Conservation (phyloP, 176 grass and related monocot genomes). For the Tillandsia fasciculata region DNA sequence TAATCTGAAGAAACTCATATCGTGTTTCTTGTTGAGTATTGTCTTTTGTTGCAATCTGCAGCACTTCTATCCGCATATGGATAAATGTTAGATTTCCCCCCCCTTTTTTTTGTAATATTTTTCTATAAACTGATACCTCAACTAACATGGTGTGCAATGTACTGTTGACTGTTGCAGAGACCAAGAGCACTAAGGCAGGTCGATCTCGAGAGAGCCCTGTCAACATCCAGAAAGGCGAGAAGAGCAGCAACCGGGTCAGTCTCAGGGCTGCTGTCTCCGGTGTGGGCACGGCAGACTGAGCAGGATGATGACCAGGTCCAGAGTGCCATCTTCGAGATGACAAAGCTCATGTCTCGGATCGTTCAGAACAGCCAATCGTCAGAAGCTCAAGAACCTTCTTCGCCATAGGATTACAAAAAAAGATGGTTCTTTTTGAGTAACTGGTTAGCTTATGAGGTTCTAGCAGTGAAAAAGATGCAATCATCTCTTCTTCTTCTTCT, state of each 20-base stretch:
- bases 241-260: slow-evolving; percentile 20
- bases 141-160: not conserved
- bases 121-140: not conserved
- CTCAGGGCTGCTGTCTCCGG: slow-evolving; percentile 30
- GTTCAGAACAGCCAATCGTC: slow-evolving; percentile 62
- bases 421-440: slow-evolving; percentile 42
- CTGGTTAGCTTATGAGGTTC: slow-evolving; percentile 21
- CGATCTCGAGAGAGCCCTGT: slow-evolving; percentile 67
- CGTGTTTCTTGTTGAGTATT: not conserved
- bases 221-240: slow-evolving; percentile 65
- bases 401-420: slow-evolving; percentile 38
- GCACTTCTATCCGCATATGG: too few relatives aligned
- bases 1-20: not conserved
- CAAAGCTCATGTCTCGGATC: slow-evolving; percentile 90
- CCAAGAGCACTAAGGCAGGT: slow-evolving; percentile 59
- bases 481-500: slow-evolving; percentile 13
- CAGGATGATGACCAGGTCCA: slow-evolving; percentile 76
- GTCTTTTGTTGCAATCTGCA: too few relatives aligned
- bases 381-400: slow-evolving; percentile 56
- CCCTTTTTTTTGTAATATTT: too few relatives aligned
- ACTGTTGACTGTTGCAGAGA: slow-evolving; percentile 37
- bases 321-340: slow-evolving; percentile 85
- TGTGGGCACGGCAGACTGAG: slow-evolving; percentile 49
- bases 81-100: too few relatives aligned
- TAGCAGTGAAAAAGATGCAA: slow-evolving; percentile 25